Evolutionary conservation across 2,329 filamentous ascomycete species (phyloP), one percentile per base, ranked within the genome.

Genomic region (Apiospora pterosperma): DNA sequence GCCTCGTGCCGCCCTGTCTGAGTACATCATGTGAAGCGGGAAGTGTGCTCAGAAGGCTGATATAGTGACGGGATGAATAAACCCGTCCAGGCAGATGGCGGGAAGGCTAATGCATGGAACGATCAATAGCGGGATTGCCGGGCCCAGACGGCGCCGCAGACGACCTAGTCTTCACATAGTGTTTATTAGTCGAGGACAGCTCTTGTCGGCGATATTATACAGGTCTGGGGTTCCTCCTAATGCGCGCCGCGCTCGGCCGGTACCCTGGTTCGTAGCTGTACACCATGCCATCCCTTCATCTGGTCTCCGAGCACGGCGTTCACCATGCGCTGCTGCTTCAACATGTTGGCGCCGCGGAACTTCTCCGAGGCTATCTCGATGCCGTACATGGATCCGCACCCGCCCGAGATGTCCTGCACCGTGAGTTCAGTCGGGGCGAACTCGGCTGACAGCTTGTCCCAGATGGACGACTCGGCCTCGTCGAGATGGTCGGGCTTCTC

Each of bases 361-460:
- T 82, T 84, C 59, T 88, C 83, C 8, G 90, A 92, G 59, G 88
- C 85, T 68, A 96, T 88, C 72, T 94, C 90, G 69, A 96, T 90
- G 64, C 88, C 90, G 79, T 96, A 96, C 92, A 96, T 96, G 73
- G 89, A 92, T 11, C 92, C 92, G 78, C 92, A 96, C 36, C 92
- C 92, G 65, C 92, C 92, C 28, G 90, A 92, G 62, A 96, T 87
- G 78, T 96, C 92, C 75, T 90, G 89, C 11, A 96, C 91, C 76
- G 88, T 77, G 31, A 88, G 76, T 65, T 83, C 76, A 0, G 81
- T 81, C 0, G 85, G 85, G 1, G 75, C 68, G 63, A 88, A 84
- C 71, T 83, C 83, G 7, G 77, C 76, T 21, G 76, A 68, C 62
- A 88, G 78, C 61, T 81, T 78, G 65, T 85, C 81, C 79, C 86